phyloP scores from a whole-genome alignment of 1,284 basidiomycete species.

The Cutaneotrichosporon curvatum region DNA sequence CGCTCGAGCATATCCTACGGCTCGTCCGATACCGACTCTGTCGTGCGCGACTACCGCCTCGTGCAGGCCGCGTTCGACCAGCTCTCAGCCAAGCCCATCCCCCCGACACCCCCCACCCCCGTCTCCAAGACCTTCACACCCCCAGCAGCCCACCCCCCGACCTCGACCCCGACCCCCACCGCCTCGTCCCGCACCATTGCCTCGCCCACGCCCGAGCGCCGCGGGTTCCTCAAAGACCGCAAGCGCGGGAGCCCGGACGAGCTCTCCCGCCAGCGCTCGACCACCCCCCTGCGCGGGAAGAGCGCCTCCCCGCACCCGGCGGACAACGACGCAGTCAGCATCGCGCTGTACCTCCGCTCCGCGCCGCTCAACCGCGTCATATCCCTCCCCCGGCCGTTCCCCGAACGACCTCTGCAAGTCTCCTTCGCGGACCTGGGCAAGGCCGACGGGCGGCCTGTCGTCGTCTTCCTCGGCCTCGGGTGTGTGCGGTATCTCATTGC shows the following conservation, averaged over 20 bases:
- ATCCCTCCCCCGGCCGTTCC: conserved; percentile 59
- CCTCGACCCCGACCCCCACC: too few species aligned
- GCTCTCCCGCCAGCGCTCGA: conserved; percentile 7
- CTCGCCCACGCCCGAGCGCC: conserved; percentile 8
- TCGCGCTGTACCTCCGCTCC: conserved; percentile 63
- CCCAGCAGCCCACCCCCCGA: too few species aligned
- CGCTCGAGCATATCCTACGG: conserved; percentile 1
- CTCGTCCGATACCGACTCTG: conserved; percentile 13
- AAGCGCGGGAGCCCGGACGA: not conserved
- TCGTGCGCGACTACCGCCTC: conserved; percentile 15
- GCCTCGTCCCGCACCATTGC: conserved; percentile 1
- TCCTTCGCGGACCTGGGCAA: conserved; percentile 87
- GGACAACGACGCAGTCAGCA: conserved; percentile 22
- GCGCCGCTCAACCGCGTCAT: conserved; percentile 74
- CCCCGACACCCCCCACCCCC: not conserved
- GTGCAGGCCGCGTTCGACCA: conserved; percentile 17
- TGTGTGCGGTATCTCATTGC: conserved; percentile 91
- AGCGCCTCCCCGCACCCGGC: conserved; percentile 7
- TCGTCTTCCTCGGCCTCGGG: conserved; percentile 87
- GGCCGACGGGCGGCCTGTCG: conserved; percentile 70
- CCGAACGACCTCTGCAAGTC: conserved; percentile 68
- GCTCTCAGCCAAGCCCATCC: conserved; percentile 1
- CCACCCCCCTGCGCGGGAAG: conserved; percentile 7
- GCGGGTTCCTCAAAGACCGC: not conserved
- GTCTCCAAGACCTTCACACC: not conserved